Conservation (phyloP, 305 asterid genomes). For the Fraxinus nigra region DNA sequence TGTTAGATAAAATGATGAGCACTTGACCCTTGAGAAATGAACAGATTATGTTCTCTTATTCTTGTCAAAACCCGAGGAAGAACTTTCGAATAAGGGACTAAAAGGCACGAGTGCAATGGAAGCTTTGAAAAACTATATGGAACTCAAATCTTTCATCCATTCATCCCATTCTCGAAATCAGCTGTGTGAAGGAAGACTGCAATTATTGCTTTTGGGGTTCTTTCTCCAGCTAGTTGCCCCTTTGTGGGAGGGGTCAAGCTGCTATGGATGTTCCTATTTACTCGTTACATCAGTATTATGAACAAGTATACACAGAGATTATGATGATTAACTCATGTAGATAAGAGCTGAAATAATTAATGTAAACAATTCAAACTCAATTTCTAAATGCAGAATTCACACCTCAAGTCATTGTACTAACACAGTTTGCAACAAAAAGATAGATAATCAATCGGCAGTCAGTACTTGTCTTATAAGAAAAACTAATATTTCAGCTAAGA, state of each 20-base stretch:
- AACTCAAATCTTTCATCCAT: not conserved
- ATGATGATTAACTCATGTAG: not conserved
- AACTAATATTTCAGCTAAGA: slow-evolving; percentile 5
- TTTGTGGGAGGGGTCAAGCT: not conserved
- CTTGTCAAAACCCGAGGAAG: not conserved
- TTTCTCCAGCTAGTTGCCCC: not conserved
- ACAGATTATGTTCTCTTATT: not conserved
- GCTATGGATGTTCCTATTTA: not conserved
- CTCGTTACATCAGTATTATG: not conserved
- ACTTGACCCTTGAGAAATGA: not conserved
- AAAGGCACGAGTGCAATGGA: not conserved
- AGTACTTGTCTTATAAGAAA: not conserved
- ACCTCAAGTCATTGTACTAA: not conserved
- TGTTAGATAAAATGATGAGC: not conserved
- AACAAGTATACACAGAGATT: not conserved
- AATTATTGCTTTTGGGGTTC: not conserved
- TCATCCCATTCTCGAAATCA: not conserved
- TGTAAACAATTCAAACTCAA: not conserved
- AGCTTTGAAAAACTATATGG: not conserved
- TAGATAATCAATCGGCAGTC: not conserved
- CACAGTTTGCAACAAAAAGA: not conserved
- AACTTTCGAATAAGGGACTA: not conserved
- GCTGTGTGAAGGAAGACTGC: not conserved
- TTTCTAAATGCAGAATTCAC: not conserved
- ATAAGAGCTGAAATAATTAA: not conserved